Conservation (phyloP, 2,329 filamentous ascomycete genomes). For the Xylaria sp. region DNA sequence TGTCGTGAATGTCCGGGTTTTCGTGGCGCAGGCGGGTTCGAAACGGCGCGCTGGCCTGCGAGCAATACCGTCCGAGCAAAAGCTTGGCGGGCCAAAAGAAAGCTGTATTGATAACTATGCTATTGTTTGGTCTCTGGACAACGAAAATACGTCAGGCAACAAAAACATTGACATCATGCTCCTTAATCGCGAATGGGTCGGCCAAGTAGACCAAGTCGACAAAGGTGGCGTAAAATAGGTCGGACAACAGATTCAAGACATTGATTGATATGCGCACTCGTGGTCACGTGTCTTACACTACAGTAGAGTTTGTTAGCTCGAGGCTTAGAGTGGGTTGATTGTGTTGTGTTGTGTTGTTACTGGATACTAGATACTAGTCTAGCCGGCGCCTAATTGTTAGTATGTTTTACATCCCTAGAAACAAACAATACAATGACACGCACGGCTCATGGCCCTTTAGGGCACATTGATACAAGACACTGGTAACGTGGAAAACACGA, state of each 20-base stretch:
- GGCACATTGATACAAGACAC: conserved; percentile 22
- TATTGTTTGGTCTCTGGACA: conserved; percentile 6
- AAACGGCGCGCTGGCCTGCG: conserved; percentile 36
- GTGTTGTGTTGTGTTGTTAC: conserved; percentile 12
- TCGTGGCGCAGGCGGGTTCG: conserved; percentile 35
- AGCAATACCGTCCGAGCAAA: conserved; percentile 41
- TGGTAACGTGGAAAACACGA: conserved; percentile 10
- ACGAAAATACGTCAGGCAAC: conserved; percentile 16
- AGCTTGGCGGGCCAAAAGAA: conserved; percentile 36
- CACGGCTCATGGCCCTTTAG: neutral
- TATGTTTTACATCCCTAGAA: conserved; percentile 10
- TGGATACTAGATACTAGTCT: neutral
- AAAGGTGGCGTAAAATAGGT: neutral
- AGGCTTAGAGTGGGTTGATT: conserved; percentile 17
- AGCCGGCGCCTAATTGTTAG: neutral
- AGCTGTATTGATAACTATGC: conserved; percentile 14
- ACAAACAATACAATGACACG: conserved; percentile 23
- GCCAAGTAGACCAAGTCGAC: neutral
- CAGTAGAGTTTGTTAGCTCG: conserved; percentile 16
- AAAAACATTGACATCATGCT: conserved; percentile 9
- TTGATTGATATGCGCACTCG: neutral
- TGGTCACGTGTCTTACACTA: conserved; percentile 22
- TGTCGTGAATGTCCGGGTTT: conserved; percentile 43
- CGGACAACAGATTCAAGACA: neutral
- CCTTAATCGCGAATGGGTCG: neutral